Conservation (phyloP, 306 rosid genomes). For the Prosopis cineraria region DNA sequence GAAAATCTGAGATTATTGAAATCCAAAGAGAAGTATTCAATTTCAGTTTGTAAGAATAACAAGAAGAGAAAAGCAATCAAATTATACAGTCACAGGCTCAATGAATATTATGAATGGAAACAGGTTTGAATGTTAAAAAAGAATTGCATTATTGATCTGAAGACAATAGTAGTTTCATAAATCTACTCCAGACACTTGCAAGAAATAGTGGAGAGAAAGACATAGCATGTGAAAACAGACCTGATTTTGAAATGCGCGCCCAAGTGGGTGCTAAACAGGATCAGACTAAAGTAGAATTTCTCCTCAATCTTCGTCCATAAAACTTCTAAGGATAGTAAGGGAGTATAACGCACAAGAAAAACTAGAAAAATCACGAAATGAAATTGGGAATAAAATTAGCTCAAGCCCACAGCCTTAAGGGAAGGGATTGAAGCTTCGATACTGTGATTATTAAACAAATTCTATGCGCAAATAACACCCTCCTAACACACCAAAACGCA, state of each 20-base stretch:
- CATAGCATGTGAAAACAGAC: not conserved
- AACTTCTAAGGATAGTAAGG: not conserved
- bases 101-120: not conserved
- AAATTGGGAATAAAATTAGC: not conserved
- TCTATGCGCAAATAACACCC: not conserved
- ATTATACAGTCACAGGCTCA: constrained; percentile 9
- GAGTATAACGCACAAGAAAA: not conserved
- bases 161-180: not conserved
- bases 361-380: not conserved
- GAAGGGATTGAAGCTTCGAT: not conserved
- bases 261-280: not conserved
- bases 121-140: not conserved
- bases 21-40: not conserved
- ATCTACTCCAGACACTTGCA: not conserved
- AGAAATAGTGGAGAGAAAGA: not conserved
- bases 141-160: not conserved
- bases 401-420: not conserved
- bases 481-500: not conserved
- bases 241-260: not conserved
- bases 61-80: not conserved
- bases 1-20: not conserved
- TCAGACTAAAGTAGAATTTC: not conserved
- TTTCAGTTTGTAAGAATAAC: not conserved
- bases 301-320: not conserved
- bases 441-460: not conserved